Evolutionary conservation across 768 basidiomycete species (phyloP), one percentile per base, ranked within the genome.

Genomic region (Lactifluus subvellereus): DNA sequence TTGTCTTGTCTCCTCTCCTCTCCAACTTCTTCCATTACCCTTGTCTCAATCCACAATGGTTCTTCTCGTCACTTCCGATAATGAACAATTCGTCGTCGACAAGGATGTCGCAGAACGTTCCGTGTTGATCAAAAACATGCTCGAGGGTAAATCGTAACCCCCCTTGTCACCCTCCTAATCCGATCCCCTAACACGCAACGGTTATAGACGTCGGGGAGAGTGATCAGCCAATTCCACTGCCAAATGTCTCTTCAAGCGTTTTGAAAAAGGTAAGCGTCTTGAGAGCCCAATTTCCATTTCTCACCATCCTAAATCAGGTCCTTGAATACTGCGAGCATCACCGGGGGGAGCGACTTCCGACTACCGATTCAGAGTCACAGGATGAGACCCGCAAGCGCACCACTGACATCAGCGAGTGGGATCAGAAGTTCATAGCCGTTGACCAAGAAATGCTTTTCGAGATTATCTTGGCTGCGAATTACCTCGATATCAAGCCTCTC

Each of bases 391-490:
- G 96, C 78, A 94, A 96, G 77, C 89, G 94, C 74, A 95, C 94
- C n/a, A 94, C 94, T 16, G 96, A 98, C 69, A 98, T 99, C 76
- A 88, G 86, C 67, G 97, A 99, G 73, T 99, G 97, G 97, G 97
- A 99, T 77, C 90, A 95, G 73, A 97, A 97, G 78, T 98, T 95
- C 75, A 95, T 96, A 75, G 88, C 88, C 49, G 97, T 98, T 63
- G 97, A 98, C 80, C 97, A 98, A 77, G 97, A 98, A 78, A 98
- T 98, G 96, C 83, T 99, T 6, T 98, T 98, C 69, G 97, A 99
- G 79, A 99, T 98, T 74, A 99, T 98, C 75, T 88, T 98, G 59
- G 97, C 97, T 10, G 97, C 97, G 67, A 99, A 99, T 80, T 99
- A 99, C 78, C 89, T 99, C 69, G 97, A 99, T 72, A 98, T 99